Percentiles rank a stretch among this genome's conserved stretches.
Evolutionary conservation across 768 basidiomycete species (phyloP).

Genomic region (Mycena galericulata): DNA sequence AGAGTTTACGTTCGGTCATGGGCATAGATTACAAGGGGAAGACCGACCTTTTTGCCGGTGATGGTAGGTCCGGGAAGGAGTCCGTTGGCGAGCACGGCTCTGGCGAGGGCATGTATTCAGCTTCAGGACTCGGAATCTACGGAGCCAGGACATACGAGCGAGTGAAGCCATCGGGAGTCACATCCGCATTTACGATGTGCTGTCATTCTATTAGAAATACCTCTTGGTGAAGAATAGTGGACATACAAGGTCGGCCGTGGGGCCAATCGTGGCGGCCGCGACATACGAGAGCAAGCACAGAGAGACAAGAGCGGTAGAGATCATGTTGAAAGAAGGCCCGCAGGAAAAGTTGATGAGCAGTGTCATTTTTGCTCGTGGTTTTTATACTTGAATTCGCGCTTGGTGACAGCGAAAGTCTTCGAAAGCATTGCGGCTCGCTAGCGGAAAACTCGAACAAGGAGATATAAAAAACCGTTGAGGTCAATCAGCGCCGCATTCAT

Average conservation of each 20-base stretch:
- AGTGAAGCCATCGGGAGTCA: conserved; percentile 52
- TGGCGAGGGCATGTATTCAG: conserved; percentile 15
- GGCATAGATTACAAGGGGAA: background rate
- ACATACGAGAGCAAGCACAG: conserved; percentile 1
- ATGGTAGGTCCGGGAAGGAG: conserved; percentile 55
- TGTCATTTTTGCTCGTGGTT: background rate
- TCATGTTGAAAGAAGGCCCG: conserved; percentile 15
- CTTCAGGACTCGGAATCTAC: conserved; percentile 5
- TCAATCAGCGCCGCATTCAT: too few relatives aligned
- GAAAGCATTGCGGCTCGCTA: too few relatives aligned
- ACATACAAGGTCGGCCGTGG: conserved; percentile 19
- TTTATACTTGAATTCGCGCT: too few relatives aligned
- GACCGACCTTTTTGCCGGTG: conserved; percentile 44
- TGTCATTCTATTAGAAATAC: too few relatives aligned
- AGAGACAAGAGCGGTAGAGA: conserved; percentile 6
- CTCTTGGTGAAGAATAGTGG: background rate
- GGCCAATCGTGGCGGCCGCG: conserved; percentile 18
- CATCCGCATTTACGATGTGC: conserved; percentile 45
- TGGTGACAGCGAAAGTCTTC: too few relatives aligned
- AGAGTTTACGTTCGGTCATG: background rate
- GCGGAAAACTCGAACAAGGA: too few relatives aligned
- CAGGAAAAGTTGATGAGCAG: background rate
- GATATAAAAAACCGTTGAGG: too few relatives aligned
- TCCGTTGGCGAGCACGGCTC: conserved; percentile 55
- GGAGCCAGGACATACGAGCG: conserved; percentile 41